Evolutionary conservation across 2,329 filamentous ascomycete species (phyloP), one percentile per base, ranked within the genome.

Genomic region (Thielaviopsis ethacetica): DNA sequence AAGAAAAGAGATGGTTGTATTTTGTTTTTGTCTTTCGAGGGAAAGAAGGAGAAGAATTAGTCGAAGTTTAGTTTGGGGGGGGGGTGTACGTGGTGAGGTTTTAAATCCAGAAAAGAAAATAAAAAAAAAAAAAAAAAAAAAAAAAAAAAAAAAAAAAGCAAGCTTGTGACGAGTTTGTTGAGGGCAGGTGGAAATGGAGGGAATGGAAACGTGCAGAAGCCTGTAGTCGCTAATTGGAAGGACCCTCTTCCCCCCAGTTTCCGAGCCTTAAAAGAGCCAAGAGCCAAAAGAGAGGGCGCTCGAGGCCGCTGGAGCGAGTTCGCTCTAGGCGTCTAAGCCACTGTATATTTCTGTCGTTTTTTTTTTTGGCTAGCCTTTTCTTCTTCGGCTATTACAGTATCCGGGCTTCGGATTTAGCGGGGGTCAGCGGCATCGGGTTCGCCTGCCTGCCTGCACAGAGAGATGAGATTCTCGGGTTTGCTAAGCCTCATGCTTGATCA

Each of bases 191-290:
- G 10, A 34, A 34, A 34, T 44, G 17, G n/a, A n/a, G 44, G 17
- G n/a, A 49, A 49, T 49, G 59, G 61, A 63, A 64, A 64, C 63
- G 63, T 66, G 61, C 57, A 58, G 57, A 54, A 58, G 57, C 15
- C 38, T 54, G 24, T 54, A 54, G 53, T 54, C 53, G 53, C 26
- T 21, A 54, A 54, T 54, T 54, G 27, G 53, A 10, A 15, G 53
- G 27, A n/a, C n/a, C 53, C 24, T 30, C 6, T 15, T 9, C 9
- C 17, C 17, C 44, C 44, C 44, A 5, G 30, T 34, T 34, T 34
- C 10, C 10, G 7, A 34, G 30, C 30, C 30, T 9, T 9, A 34
- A 34, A 34, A 34, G 2, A 34, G 30, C 30, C 26, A 4, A 27
- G 9, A 9, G 9, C 4, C 26, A 4, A 34, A 12, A 41, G 41